Evolutionary conservation across 352 stramenopile genomes (phyloP).

Genomic region (Pythium sukuiense): DNA sequence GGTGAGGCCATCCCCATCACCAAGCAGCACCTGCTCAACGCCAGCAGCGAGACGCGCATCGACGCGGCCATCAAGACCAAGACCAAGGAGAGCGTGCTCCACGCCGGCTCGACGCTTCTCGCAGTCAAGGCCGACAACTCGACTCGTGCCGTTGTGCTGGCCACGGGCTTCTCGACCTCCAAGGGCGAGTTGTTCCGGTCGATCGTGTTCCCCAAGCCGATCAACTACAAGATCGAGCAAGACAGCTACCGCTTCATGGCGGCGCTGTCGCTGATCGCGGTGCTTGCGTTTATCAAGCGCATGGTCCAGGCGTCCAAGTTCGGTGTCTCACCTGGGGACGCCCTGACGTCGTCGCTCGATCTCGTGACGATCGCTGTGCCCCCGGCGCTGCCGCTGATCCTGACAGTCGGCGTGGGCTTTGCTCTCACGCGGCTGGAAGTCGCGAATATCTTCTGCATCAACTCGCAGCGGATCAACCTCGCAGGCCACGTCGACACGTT

Average conservation of each 20-base stretch:
- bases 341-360: slow-evolving; percentile 43
- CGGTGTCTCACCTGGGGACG: slow-evolving; percentile 20
- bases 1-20: slow-evolving; percentile 81
- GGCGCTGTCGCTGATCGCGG: slow-evolving; percentile 29
- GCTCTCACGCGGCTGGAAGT: slow-evolving; percentile 38
- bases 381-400: slow-evolving; percentile 46
- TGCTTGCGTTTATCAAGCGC: slow-evolving; percentile 36
- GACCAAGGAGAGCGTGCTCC: slow-evolving; percentile 52
- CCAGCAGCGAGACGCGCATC: slow-evolving; percentile 21
- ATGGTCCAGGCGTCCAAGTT: slow-evolving; percentile 30
- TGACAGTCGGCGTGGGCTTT: slow-evolving; percentile 48
- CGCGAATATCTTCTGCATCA: slow-evolving; percentile 38
- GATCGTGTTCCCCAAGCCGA: slow-evolving; percentile 32
- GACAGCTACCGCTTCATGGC: slow-evolving; percentile 41
- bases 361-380: slow-evolving; percentile 54
- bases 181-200: slow-evolving; percentile 42
- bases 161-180: slow-evolving; percentile 34
- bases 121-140: slow-evolving; percentile 20
- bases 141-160: slow-evolving; percentile 30
- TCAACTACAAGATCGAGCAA: slow-evolving; percentile 33
- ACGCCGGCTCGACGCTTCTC: slow-evolving; percentile 52
- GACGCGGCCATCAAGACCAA: slow-evolving; percentile 44
- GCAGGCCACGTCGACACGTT: slow-evolving; percentile 72
- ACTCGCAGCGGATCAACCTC: slow-evolving; percentile 65
- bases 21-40: slow-evolving; percentile 42